A percentile compares a stretch with the other conserved stretches of the same genome.
Evolutionary conservation across 495 filamentous ascomycete species (phyloP).

Genomic region (Bryoglossum gracile): DNA sequence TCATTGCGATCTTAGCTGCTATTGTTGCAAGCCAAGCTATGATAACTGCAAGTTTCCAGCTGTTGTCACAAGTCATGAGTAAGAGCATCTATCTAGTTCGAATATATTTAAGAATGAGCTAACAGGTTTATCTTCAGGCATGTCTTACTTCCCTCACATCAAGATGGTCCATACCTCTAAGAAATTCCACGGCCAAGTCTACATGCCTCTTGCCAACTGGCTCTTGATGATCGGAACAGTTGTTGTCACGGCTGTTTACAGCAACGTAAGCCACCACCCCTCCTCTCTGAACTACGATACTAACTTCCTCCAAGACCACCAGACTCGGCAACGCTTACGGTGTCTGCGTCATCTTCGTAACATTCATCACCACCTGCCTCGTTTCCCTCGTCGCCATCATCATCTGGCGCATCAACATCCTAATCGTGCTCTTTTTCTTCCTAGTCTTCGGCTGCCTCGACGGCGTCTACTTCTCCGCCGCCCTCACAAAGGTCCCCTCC

Average conservation of each 20-base stretch:
- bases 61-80: conserved; percentile 67
- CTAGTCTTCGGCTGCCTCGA: conserved; percentile 55
- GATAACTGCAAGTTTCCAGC: conserved; percentile 66
- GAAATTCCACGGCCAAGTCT: conserved; percentile 62
- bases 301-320: conserved; percentile 33
- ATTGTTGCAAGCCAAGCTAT: conserved; percentile 74
- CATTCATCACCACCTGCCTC: conserved; percentile 67
- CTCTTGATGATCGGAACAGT: conserved; percentile 67
- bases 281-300: neutral
- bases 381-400: conserved; percentile 59
- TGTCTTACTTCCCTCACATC: conserved; percentile 69
- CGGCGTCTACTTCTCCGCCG: conserved; percentile 57
- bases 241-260: conserved; percentile 65
- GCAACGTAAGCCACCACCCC: conserved; percentile 45
- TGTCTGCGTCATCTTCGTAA: conserved; percentile 68
- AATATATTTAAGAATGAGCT: too few species aligned
- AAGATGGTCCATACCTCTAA: conserved; percentile 59
- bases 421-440: conserved; percentile 53
- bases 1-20: conserved; percentile 40
- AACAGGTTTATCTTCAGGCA: neutral
- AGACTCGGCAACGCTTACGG: conserved; percentile 45
- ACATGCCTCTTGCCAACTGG: conserved; percentile 67
- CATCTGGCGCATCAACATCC: conserved; percentile 55
- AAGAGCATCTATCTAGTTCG: neutral
- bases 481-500: conserved; percentile 59